These are phyloP conservation scores for Hibiscus trionum DNA, from an alignment of 345 rosid genomes.

Conservation along the genomic window DNA sequence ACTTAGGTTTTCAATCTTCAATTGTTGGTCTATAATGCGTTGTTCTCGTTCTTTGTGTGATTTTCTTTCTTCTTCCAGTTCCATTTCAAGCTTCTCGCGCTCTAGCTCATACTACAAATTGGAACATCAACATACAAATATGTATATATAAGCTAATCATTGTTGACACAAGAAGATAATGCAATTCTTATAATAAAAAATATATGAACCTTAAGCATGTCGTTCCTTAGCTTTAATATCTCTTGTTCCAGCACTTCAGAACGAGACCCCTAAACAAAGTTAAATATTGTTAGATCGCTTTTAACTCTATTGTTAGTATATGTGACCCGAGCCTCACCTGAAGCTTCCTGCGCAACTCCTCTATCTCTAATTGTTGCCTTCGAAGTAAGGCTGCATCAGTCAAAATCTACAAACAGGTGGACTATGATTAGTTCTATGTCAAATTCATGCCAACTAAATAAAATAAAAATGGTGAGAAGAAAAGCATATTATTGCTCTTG, in stretches of 20 bases:
- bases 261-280: conserved; percentile 67
- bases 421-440: conserved; percentile 19
- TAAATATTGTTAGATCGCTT: conserved; percentile 9
- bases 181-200: conserved; percentile 5
- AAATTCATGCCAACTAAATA: conserved; percentile 1
- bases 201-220: conserved; percentile 72
- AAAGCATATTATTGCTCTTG: not conserved
- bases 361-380: conserved; percentile 91
- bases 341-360: conserved; percentile 78
- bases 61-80: conserved; percentile 80
- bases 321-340: conserved; percentile 39
- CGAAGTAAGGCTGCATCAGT: conserved; percentile 88
- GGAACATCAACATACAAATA: conserved; percentile 5
- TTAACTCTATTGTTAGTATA: not conserved
- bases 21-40: conserved; percentile 57
- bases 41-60: conserved; percentile 61
- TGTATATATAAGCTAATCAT: not conserved
- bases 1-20: conserved; percentile 56
- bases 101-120: conserved; percentile 76
- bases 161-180: conserved; percentile 3
- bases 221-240: conserved; percentile 76
- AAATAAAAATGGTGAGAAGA: not conserved
- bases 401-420: conserved; percentile 49
- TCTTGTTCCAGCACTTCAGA: conserved; percentile 88
- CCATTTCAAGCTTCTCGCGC: conserved; percentile 74